Evolutionary conservation across 192 early-diverging fungal species (phyloP).

Genomic region (Backusella parvicylindrica): DNA sequence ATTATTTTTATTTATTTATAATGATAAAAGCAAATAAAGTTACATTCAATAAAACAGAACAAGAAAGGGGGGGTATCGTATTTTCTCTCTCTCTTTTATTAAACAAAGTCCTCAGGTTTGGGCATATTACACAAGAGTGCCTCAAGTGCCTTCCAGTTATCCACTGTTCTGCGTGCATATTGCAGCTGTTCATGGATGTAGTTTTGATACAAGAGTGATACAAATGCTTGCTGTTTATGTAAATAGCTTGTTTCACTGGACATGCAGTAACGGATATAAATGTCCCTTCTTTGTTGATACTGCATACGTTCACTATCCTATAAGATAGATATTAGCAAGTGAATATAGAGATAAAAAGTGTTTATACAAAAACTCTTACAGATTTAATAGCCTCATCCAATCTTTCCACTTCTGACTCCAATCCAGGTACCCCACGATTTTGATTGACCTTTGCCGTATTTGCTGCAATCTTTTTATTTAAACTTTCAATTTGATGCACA

Average conservation of each 20-base stretch:
- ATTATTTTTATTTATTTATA: not conserved
- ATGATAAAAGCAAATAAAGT: not conserved
- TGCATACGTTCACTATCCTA: slow-evolving; percentile 52
- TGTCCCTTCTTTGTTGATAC: slow-evolving; percentile 42
- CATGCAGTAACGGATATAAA: slow-evolving; percentile 49
- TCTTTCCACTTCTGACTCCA: slow-evolving; percentile 41
- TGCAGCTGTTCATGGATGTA: slow-evolving; percentile 59
- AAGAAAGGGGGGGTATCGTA: not conserved
- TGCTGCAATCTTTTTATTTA: slow-evolving; percentile 46
- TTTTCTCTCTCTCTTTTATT: not conserved
- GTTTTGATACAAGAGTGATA: slow-evolving; percentile 57
- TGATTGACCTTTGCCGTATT: slow-evolving; percentile 50
- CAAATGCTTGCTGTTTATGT: slow-evolving; percentile 58
- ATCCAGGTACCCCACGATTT: slow-evolving; percentile 36
- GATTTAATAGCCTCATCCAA: slow-evolving; percentile 33
- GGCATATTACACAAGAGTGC: slow-evolving; percentile 48
- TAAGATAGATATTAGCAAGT: not conserved
- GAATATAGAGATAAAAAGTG: too few relatives aligned
- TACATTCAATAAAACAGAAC: not conserved
- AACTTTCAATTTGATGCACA: slow-evolving; percentile 43
- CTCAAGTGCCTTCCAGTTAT: slow-evolving; percentile 54
- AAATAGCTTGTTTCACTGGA: slow-evolving; percentile 54
- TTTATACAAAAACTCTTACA: slow-evolving; percentile 19
- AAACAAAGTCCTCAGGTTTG: slow-evolving; percentile 35
- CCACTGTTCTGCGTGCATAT: slow-evolving; percentile 44